Base-by-base conservation (phyloP, 768 basidiomycete genomes). In the Hygrophorus pudorinus region DNA sequence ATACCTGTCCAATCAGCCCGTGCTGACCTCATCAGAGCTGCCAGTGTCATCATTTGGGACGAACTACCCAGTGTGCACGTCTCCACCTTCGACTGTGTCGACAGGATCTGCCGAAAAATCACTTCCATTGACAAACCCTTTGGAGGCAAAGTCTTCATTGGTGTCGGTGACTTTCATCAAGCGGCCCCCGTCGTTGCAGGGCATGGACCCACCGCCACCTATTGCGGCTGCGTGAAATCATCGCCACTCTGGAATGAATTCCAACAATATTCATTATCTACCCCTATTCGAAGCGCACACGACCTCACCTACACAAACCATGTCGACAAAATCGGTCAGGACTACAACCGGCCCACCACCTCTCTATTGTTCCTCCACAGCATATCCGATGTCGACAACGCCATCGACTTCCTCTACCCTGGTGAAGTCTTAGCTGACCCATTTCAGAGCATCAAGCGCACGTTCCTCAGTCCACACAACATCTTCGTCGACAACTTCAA, bases 151-250 rank as follows among this genome's bases (percentile, higher is more conserved):
- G 7, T 16, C 7, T 40, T 40, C 16, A 16, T 40, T 10, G 16
- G 16, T 10, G 11, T 40, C 16, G 38, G 38, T 7, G 38, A 40
- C 27, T 40, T 40, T 40, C 38, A 24, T 40, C 38, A 40, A 40
- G 21, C 16, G 16, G 38, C 38, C 6, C 38, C 38, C 16, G 20
- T 40, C 17, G 21, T 40, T 8, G 11, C 11, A 11, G 38, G 38
- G 12, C 17, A 27, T 16, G 21, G 17, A 9, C 17, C 11, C 11
- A 18, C 16, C 12, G 17, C 16, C 7, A 40, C 21, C 9, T 10
- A 12, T 10, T 11, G 6, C 21, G 38, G 17, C 10, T 40, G 17
- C 7, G 16, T 40, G 17, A 40, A 40, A 16, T 7, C 7, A 5
- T 5, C 38, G 12, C 16, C 21, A 8, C 20, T 40, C 18, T 40